phyloP scores from a whole-genome alignment of 1,139 yeast species.

The Saccharomyces hybrid region DNA sequence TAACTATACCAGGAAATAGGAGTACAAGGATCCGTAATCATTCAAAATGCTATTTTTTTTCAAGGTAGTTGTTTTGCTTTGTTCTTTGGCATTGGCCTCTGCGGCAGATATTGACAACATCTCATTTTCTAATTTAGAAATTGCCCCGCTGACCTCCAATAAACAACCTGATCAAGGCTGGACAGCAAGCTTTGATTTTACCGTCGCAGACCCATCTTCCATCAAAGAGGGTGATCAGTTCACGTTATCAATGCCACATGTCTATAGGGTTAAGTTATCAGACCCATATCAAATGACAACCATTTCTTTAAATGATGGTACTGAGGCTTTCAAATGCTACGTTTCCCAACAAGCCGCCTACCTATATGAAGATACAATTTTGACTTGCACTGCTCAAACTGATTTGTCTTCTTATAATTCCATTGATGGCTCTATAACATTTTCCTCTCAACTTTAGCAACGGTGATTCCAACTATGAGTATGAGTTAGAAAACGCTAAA shows the following conservation, averaged over 20 bases:
- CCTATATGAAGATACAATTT: conserved; percentile 20
- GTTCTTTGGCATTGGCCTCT: conserved; percentile 6
- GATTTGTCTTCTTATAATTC: conserved; percentile 18
- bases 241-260: conserved; percentile 24
- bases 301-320: conserved; percentile 21
- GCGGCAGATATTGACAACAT: conserved; percentile 16
- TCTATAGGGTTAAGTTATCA: conserved; percentile 32
- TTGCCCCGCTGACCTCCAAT: conserved; percentile 18
- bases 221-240: conserved; percentile 27
- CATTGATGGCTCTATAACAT: conserved; percentile 26
- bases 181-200: conserved; percentile 29
- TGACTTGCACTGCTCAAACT: conserved; percentile 26
- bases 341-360: conserved; percentile 33
- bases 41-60: not conserved
- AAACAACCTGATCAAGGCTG: conserved; percentile 31
- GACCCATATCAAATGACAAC: conserved; percentile 13
- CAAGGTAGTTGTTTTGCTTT: not conserved
- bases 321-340: conserved; percentile 27
- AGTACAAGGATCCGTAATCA: not conserved
- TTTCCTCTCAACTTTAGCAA: conserved; percentile 29
- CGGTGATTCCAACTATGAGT: conserved; percentile 30
- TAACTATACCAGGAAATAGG: not conserved
- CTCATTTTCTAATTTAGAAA: conserved; percentile 17
- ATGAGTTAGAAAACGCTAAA: conserved; percentile 29
- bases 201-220: conserved; percentile 16